Percentiles rank a stretch among this genome's conserved stretches.
Evolutionary conservation across 768 basidiomycete genomes (phyloP).

Genomic region (Agaricus subrufescens): DNA sequence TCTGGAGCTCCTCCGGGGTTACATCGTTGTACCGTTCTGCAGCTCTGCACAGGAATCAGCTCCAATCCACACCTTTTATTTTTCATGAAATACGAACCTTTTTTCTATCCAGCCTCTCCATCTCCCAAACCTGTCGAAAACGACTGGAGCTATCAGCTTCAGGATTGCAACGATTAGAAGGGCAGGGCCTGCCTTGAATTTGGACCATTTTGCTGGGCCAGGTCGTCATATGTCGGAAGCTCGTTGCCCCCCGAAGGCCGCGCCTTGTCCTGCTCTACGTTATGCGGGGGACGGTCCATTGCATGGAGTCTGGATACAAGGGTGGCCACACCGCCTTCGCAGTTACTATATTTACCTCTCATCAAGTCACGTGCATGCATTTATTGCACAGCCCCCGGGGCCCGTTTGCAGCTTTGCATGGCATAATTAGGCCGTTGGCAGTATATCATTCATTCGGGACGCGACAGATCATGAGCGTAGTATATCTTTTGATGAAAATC

Average conservation of each 20-base stretch:
- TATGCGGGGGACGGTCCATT: constrained; percentile 17
- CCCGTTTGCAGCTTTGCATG: too few relatives aligned
- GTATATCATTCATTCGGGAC: too few relatives aligned
- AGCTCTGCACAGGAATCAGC: constrained; percentile 43
- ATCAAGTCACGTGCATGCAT: too few relatives aligned
- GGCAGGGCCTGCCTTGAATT: constrained; percentile 62
- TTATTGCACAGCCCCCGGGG: too few relatives aligned
- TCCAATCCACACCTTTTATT: neutral
- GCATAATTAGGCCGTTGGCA: too few relatives aligned
- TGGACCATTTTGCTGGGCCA: constrained; percentile 71
- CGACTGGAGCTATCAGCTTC: neutral
- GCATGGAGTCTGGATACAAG: neutral
- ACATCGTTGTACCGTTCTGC: constrained; percentile 77
- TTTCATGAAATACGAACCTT: constrained; percentile 39
- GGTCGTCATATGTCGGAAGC: constrained; percentile 76
- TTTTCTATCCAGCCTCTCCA: constrained; percentile 91
- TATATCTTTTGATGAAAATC: neutral
- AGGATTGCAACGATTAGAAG: neutral
- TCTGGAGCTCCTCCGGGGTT: constrained; percentile 49
- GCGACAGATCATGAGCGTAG: neutral
- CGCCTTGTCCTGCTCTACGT: constrained; percentile 41
- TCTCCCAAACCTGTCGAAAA: constrained; percentile 61
- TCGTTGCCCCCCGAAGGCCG: constrained; percentile 38
- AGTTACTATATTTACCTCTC: too few relatives aligned
- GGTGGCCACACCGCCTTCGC: constrained; percentile 17